Evolutionary conservation across 768 basidiomycete genomes (phyloP).

Genomic region (Podaxis mareebaensis): DNA sequence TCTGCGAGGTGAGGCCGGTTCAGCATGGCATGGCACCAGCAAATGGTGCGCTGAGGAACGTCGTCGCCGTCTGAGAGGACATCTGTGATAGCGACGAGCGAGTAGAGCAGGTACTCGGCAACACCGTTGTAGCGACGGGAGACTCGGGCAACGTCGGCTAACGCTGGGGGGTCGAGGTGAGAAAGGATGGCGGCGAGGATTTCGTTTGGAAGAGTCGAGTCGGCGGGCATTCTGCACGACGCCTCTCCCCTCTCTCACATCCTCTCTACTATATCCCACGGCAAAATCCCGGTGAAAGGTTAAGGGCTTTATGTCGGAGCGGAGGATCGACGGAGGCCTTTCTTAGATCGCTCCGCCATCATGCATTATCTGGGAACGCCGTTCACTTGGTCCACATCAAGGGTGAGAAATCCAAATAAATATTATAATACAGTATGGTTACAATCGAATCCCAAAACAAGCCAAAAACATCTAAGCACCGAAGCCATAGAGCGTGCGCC

Average conservation of each 20-base stretch:
- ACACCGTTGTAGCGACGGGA: constrained; percentile 51
- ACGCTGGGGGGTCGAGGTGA: constrained; percentile 34
- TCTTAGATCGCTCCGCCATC: neutral
- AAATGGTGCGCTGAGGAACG: constrained; percentile 41
- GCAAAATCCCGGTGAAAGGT: constrained; percentile 36
- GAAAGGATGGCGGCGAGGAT: constrained; percentile 51
- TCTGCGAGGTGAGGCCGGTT: constrained; percentile 46
- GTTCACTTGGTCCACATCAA: neutral
- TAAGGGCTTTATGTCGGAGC: constrained; percentile 36
- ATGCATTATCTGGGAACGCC: neutral
- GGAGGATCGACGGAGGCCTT: constrained; percentile 39
- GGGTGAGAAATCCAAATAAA: constrained; percentile 7
- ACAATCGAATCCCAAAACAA: constrained; percentile 17
- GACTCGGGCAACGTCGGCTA: constrained; percentile 43
- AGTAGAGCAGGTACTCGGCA: constrained; percentile 61
- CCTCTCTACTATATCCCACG: constrained; percentile 31
- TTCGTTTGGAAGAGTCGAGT: constrained; percentile 53
- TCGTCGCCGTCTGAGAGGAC: constrained; percentile 41
- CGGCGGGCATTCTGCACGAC: constrained; percentile 12
- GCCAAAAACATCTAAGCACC: constrained; percentile 59
- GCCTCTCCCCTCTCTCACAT: constrained; percentile 13
- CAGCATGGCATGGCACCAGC: constrained; percentile 55
- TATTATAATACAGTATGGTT: constrained; percentile 14
- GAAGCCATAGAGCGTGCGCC: constrained; percentile 91
- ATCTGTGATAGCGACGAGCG: constrained; percentile 51